phyloP scores from a whole-genome alignment of 2,329 filamentous ascomycete genomes.

The Pyrenochaeta sp. region DNA sequence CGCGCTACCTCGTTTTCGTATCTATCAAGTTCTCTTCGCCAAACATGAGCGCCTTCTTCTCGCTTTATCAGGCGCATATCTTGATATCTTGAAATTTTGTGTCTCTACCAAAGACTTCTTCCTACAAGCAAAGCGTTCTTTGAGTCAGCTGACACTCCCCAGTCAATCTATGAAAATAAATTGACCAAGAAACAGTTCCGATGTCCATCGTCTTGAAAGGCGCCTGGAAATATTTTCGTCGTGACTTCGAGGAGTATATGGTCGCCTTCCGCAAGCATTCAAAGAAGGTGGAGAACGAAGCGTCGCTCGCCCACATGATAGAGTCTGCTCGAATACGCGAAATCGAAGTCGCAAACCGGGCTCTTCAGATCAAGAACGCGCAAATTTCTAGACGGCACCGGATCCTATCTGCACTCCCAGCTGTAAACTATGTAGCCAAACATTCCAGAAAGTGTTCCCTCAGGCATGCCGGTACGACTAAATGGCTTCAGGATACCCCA shows the following conservation, averaged over 20 bases:
- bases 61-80: constrained; percentile 22
- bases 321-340: constrained; percentile 18
- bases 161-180: neutral
- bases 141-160: constrained; percentile 6
- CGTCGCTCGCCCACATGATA: constrained; percentile 27
- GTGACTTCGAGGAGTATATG: constrained; percentile 24
- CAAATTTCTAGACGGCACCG: constrained; percentile 14
- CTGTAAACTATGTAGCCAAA: constrained; percentile 21
- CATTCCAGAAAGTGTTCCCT: constrained; percentile 8
- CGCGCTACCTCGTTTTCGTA: constrained; percentile 24
- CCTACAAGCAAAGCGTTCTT: constrained; percentile 9
- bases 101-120: constrained; percentile 24
- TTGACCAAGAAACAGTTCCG: constrained; percentile 11
- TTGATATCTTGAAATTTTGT: constrained; percentile 29
- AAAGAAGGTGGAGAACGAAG: constrained; percentile 27
- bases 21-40: constrained; percentile 26
- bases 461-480: constrained; percentile 21
- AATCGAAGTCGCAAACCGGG: constrained; percentile 19
- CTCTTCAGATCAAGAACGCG: constrained; percentile 15
- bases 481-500: constrained; percentile 16
- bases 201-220: constrained; percentile 19
- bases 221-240: constrained; percentile 25
- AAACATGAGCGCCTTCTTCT: constrained; percentile 25
- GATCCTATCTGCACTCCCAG: constrained; percentile 14
- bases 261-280: constrained; percentile 20